Evolutionary conservation across 2,329 filamentous ascomycete genomes (phyloP).

Genomic region (Ceratocystis diversiconidia): DNA sequence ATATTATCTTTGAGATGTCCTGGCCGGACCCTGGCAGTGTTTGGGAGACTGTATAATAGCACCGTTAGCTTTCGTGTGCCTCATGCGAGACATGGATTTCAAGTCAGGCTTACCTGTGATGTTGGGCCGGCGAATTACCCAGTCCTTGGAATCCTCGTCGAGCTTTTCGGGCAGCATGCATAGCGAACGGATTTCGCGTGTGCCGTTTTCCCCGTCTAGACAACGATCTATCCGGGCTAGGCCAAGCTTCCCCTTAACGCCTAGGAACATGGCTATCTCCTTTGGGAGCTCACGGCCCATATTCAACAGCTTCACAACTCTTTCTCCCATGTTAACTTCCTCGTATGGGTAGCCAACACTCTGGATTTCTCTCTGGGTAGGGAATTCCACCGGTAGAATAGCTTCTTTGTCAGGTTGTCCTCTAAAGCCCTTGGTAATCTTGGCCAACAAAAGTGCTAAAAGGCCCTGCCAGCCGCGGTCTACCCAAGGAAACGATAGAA

Average conservation of each 20-base stretch:
- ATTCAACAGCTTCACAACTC: conserved; percentile 41
- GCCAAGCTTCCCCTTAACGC: conserved; percentile 49
- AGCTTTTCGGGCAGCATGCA: conserved; percentile 15
- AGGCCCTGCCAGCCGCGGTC: conserved; percentile 29
- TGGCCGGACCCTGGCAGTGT: conserved; percentile 5
- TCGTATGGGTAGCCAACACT: conserved; percentile 45
- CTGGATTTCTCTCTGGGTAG: conserved; percentile 41
- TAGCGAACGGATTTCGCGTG: conserved; percentile 14
- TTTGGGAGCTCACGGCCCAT: conserved; percentile 43
- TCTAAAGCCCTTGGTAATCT: conserved; percentile 34
- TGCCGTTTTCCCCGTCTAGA: conserved; percentile 12
- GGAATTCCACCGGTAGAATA: conserved; percentile 49
- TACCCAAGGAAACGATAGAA: conserved; percentile 52
- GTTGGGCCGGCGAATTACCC: conserved; percentile 17
- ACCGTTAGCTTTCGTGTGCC: not conserved
- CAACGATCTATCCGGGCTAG: conserved; percentile 51
- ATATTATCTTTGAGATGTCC: conserved; percentile 20
- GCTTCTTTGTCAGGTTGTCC: conserved; percentile 49
- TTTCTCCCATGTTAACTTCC: conserved; percentile 51
- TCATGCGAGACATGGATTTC: not conserved
- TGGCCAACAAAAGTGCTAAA: conserved; percentile 36
- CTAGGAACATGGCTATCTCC: conserved; percentile 51
- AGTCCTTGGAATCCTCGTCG: conserved; percentile 15
- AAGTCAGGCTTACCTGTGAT: conserved; percentile 12
- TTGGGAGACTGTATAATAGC: not conserved